These are phyloP conservation scores for Moesziomyces aphidis DNA, from an alignment of 1,284 basidiomycete species.

Conservation along the genomic window DNA sequence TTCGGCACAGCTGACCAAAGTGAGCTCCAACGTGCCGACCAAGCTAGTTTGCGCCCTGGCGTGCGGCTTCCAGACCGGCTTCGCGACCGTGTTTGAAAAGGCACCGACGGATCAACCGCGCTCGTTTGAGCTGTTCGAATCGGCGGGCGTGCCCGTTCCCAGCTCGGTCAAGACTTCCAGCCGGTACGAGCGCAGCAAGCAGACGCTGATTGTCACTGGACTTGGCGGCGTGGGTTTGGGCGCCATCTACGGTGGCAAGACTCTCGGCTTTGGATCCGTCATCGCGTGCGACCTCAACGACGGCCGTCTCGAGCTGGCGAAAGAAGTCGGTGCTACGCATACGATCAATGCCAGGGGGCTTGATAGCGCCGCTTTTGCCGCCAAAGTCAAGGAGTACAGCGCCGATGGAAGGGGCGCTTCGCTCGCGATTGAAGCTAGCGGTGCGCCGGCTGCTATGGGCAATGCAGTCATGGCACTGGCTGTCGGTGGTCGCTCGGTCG, in stretches of 20 bases:
- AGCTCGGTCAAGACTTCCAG: conserved; percentile 5
- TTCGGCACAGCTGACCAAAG: conserved; percentile 19
- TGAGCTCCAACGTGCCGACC: conserved; percentile 21
- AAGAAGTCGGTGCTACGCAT: conserved; percentile 23
- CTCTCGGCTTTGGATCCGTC: conserved; percentile 18
- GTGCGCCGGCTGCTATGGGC: conserved; percentile 10
- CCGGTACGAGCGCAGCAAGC: conserved; percentile 17
- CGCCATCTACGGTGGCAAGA: conserved; percentile 25
- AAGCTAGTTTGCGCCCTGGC: conserved; percentile 26
- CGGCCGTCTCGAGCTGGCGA: conserved; percentile 20
- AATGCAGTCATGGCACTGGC: conserved; percentile 18
- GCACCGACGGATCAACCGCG: conserved; percentile 19
- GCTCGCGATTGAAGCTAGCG: conserved; percentile 23
- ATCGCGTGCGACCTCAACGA: conserved; percentile 29
- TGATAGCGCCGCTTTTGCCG: conserved; percentile 10
- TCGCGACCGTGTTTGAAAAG: conserved; percentile 31
- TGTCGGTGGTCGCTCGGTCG: conserved; percentile 15
- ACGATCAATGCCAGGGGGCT: conserved; percentile 20
- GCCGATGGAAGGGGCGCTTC: conserved; percentile 23
- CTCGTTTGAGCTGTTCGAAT: conserved; percentile 20
- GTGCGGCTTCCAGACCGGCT: conserved; percentile 34
- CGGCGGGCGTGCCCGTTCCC: conserved; percentile 10
- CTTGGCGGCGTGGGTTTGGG: conserved; percentile 27
- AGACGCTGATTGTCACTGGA: conserved; percentile 27
- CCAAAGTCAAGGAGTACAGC: conserved; percentile 25